Evolutionary conservation across 306 rosid species (phyloP), one percentile per base, ranked within the genome.

Genomic region (Casuarina equisetifolia): DNA sequence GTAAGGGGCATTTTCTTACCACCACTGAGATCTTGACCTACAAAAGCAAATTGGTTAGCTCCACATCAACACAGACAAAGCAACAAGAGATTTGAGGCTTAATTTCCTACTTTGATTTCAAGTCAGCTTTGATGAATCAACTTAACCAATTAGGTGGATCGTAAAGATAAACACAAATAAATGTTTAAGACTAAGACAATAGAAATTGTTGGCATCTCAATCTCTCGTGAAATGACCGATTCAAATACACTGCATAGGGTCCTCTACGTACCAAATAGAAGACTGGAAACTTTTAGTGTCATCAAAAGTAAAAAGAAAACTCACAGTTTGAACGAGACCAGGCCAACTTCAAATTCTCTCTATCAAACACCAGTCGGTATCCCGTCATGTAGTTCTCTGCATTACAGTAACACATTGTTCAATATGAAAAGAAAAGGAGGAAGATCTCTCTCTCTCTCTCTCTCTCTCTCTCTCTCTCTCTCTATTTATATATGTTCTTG

Each of bases 371-470:
- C 84, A 87, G 83, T 77, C 95, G 86, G 77, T 94, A 90, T 80
- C 97, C 98, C 0, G 73, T 88, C 97, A 94, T 89, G 86, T 84
- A 94, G 89, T 94, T 92, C 83, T 94, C 98, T 94, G 95, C 91
- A 84, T 49, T 67, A 75, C 10, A 72, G 45, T 19, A 69, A 74
- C 9, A 8, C 77, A 6, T 69, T 59, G 42, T 78, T 20, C 16
- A 45, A 19, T 19, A 19, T 58, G 10, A 8, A 9, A 42, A 7
- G 50, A 42, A 42, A 15, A 66, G 25, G 20, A 66, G 32, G 8
- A n/a, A n/a, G 7, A n/a, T 43, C 32, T 58, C 9, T 25, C 40
- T 32, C 9, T 15, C 16, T 2, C 16, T 19, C 6, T 57, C 19
- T 57, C 8, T 38, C 32, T 25, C 32, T 25, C 32, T n/a, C n/a